A percentile compares a stretch with the other conserved stretches of the same genome.
Conservation (phyloP, 352 stramenopile species). For the Pseudoperonospora humuli region DNA sequence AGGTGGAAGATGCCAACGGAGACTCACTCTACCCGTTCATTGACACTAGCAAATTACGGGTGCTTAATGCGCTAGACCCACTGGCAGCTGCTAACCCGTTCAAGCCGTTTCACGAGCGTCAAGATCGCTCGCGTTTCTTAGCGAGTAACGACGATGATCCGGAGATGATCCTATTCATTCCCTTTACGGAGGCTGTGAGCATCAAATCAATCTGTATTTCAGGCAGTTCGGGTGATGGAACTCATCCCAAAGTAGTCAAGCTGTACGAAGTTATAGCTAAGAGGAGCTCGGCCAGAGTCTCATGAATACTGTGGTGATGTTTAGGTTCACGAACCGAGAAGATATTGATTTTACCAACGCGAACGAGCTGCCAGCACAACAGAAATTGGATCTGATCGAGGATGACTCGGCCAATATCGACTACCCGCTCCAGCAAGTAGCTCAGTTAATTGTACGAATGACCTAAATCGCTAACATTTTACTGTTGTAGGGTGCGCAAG, state of each 20-base stretch:
- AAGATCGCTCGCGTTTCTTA: conserved; percentile 56
- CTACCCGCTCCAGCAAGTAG: conserved; percentile 57
- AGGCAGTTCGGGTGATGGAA: conserved; percentile 55
- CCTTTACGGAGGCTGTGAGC: conserved; percentile 82
- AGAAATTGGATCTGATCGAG: conserved; percentile 72
- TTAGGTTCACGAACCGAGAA: conserved; percentile 69
- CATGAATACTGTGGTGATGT: neutral
- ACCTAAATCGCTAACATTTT: neutral
- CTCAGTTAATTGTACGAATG: neutral
- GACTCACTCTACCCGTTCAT: conserved; percentile 82
- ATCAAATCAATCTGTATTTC: conserved; percentile 87
- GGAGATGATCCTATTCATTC: conserved; percentile 79
- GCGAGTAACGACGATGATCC: conserved; percentile 76
- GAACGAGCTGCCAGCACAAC: conserved; percentile 59
- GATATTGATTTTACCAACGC: conserved; percentile 85
- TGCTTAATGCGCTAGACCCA: conserved; percentile 67
- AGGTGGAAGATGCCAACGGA: conserved; percentile 62
- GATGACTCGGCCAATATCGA: conserved; percentile 55
- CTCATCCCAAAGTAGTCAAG: conserved; percentile 77
- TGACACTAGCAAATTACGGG: conserved; percentile 80
- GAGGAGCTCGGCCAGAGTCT: neutral
- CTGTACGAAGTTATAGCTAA: conserved; percentile 28
- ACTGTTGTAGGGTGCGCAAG: conserved; percentile 58
- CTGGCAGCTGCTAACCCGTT: conserved; percentile 59
- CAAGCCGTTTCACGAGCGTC: conserved; percentile 74